phyloP scores from a whole-genome alignment of 1,139 yeast genomes.

The Nakaseomyces bracarensis region DNA sequence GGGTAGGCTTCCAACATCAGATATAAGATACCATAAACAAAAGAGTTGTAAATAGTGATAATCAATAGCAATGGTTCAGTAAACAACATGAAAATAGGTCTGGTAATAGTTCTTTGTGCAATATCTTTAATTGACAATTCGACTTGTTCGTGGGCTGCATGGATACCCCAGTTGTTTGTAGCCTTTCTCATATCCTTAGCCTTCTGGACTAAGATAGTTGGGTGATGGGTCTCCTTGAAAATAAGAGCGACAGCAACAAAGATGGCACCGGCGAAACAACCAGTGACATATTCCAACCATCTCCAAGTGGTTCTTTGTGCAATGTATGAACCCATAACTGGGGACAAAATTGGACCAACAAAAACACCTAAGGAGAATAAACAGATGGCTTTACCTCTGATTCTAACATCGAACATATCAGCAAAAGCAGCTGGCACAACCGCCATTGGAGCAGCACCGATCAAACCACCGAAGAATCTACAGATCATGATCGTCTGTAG shows the following conservation, averaged over 20 bases:
- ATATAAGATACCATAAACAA: slow-evolving; percentile 76
- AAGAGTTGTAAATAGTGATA: slow-evolving; percentile 67
- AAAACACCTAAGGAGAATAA: slow-evolving; percentile 59
- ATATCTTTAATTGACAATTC: slow-evolving; percentile 55
- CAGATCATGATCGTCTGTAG: slow-evolving; percentile 63
- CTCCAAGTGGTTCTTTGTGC: slow-evolving; percentile 59
- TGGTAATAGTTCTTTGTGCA: slow-evolving; percentile 55
- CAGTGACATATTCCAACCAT: slow-evolving; percentile 63
- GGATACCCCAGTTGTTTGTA: slow-evolving; percentile 68
- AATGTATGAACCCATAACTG: slow-evolving; percentile 62
- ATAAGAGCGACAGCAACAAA: slow-evolving; percentile 37
- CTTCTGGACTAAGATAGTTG: slow-evolving; percentile 48
- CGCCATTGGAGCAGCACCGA: slow-evolving; percentile 76
- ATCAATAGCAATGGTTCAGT: slow-evolving; percentile 67
- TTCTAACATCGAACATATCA: slow-evolving; percentile 53
- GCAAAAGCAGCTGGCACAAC: slow-evolving; percentile 80
- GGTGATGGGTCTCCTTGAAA: slow-evolving; percentile 58
- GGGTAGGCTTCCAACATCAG: slow-evolving; percentile 75
- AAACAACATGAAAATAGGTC: slow-evolving; percentile 63
- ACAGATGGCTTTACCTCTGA: slow-evolving; percentile 65
- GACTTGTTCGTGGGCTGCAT: slow-evolving; percentile 74
- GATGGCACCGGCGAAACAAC: slow-evolving; percentile 48
- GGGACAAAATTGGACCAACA: slow-evolving; percentile 69
- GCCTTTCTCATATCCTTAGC: slow-evolving; percentile 53
- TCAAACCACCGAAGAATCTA: slow-evolving; percentile 66